These are phyloP conservation scores for Aspergillus saccharolyticus DNA, from an alignment of 495 filamentous ascomycete species.

Conservation along the genomic window DNA sequence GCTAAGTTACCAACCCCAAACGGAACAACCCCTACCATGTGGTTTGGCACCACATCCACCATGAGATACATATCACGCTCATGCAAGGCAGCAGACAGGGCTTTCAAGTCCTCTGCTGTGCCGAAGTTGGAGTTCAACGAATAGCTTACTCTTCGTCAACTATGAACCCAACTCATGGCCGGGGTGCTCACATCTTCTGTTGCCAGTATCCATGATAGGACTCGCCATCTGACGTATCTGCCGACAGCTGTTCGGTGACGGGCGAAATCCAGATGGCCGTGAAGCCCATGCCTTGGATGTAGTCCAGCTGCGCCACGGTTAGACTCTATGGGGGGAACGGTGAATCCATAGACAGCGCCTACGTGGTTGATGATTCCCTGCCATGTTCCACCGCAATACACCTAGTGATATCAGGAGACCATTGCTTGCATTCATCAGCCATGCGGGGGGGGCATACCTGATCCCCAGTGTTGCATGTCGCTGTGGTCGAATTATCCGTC, in stretches of 20 bases:
- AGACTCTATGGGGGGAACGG: neutral
- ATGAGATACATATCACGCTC: conserved; percentile 65
- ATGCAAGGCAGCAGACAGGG: conserved; percentile 55
- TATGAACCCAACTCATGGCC: neutral
- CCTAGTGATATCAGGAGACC: conserved; percentile 14
- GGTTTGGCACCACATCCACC: conserved; percentile 77
- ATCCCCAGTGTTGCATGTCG: conserved; percentile 41
- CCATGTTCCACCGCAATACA: conserved; percentile 74
- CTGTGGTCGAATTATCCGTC: conserved; percentile 58
- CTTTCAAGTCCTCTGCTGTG: conserved; percentile 57
- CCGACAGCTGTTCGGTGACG: conserved; percentile 57
- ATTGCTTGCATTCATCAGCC: neutral
- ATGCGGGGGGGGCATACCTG: conserved; percentile 15
- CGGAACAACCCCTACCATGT: conserved; percentile 48
- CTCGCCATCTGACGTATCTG: conserved; percentile 45
- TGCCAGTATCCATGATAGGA: conserved; percentile 78
- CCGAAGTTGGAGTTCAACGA: conserved; percentile 62
- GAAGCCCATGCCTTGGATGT: conserved; percentile 71
- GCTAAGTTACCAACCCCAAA: neutral
- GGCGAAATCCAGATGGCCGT: conserved; percentile 81
- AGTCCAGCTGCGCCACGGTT: conserved; percentile 32
- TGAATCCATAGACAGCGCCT: conserved; percentile 12
- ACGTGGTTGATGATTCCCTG: conserved; percentile 63
- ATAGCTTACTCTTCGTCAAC: conserved; percentile 31
- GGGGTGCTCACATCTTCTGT: conserved; percentile 47